A percentile compares a stretch with the other conserved stretches of the same genome.
These are phyloP conservation scores for Exophiala mesophila DNA, from an alignment of 2,329 filamentous ascomycete species.

Conservation along the genomic window DNA sequence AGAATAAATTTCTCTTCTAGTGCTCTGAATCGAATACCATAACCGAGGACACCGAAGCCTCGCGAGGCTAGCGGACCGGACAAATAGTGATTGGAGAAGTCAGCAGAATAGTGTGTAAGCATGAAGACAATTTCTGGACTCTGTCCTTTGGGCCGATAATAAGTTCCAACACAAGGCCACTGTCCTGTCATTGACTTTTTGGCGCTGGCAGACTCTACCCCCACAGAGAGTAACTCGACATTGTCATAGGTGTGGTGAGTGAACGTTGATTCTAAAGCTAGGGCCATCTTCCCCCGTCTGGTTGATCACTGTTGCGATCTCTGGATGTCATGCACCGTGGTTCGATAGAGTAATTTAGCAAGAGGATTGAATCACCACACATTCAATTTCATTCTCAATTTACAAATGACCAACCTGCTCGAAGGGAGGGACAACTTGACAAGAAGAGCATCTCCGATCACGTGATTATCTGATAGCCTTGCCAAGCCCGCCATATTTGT, in stretches of 20 bases:
- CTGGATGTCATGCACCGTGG: too few relatives aligned
- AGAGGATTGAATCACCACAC: too few relatives aligned
- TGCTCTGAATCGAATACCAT: background rate
- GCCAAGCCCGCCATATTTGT: too few relatives aligned
- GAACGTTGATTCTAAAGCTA: background rate
- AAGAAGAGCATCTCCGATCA: too few relatives aligned
- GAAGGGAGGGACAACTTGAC: too few relatives aligned
- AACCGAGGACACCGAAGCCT: slow-evolving; percentile 3
- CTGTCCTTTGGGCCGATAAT: slow-evolving; percentile 1
- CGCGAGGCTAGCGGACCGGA: background rate
- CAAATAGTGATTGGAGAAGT: slow-evolving; percentile 7
- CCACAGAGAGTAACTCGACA: slow-evolving; percentile 1
- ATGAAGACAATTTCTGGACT: slow-evolving; percentile 4
- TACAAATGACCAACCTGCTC: too few relatives aligned
- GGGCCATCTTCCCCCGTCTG: slow-evolving; percentile 2
- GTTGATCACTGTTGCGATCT: background rate
- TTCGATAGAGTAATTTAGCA: too few relatives aligned
- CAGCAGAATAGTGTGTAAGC: slow-evolving; percentile 1
- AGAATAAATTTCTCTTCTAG: slow-evolving; percentile 7
- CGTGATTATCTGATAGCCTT: too few relatives aligned
- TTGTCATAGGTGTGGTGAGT: background rate
- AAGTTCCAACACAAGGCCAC: slow-evolving; percentile 2
- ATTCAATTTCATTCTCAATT: too few relatives aligned
- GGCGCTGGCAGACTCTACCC: background rate
- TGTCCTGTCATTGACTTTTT: slow-evolving; percentile 1